These are phyloP conservation scores for Pseudotsuga menziesii DNA, from an alignment of 75 land plant species.

Conservation along the genomic window DNA sequence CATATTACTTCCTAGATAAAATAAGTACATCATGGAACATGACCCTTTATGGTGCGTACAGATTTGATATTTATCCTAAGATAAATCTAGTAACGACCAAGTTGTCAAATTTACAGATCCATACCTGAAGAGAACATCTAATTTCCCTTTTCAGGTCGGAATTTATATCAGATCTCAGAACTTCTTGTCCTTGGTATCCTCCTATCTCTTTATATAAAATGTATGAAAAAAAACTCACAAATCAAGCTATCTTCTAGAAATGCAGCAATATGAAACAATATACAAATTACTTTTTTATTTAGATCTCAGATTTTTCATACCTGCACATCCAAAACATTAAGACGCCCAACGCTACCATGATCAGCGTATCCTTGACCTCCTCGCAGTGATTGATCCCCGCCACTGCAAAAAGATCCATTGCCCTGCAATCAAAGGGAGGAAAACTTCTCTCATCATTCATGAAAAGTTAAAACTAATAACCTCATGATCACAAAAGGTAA, in stretches of 20 bases:
- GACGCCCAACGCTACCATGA: slow-evolving; percentile 75
- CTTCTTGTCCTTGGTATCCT: background rate
- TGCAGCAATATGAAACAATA: background rate
- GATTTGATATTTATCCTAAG: background rate
- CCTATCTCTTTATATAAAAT: background rate
- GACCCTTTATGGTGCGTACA: too few species aligned
- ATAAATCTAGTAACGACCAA: background rate
- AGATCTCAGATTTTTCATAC: slow-evolving; percentile 22
- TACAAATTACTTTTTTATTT: background rate
- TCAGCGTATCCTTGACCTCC: slow-evolving; percentile 82
- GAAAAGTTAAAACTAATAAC: background rate
- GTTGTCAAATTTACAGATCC: background rate
- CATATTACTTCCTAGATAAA: too few species aligned
- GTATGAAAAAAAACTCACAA: background rate
- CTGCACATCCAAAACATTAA: slow-evolving; percentile 93
- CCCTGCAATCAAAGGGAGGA: slow-evolving; percentile 44
- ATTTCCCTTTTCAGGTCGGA: background rate
- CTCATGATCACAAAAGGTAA: background rate
- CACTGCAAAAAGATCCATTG: slow-evolving; percentile 90
- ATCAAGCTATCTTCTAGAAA: background rate
- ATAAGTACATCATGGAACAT: too few species aligned
- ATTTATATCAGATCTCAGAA: background rate
- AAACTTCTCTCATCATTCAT: background rate
- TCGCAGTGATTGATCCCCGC: slow-evolving; percentile 93
- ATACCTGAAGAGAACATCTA: background rate